Base-by-base conservation (phyloP, 2,329 filamentous ascomycete genomes). In the Tolypocladium nubicola region DNA sequence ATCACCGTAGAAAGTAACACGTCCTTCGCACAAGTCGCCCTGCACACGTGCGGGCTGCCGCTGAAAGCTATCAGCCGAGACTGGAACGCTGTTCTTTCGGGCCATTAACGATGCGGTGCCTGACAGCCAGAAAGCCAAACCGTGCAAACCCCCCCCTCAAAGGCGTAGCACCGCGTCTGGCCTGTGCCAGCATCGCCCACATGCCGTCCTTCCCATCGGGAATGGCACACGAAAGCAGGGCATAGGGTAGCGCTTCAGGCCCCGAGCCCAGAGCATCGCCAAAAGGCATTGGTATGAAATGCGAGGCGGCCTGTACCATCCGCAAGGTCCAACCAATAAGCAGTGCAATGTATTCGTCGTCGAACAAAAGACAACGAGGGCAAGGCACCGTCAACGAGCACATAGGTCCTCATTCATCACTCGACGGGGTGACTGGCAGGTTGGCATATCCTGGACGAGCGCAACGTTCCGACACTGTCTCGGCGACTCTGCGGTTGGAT, bases 401-500 rank as follows among this genome's bases (percentile, higher is more conserved):
- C 45, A 47, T 30, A 14, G 23, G 23, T 41, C 8, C 40, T 41
- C 40, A 30, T 23, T 21, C 43, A 30, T 47, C 26, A 26, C 23
- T 47, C 14, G 52, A 53, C 35, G 11, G 10, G 19, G 43, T 47
- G 23, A 14, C 23, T 47, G 43, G 14, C 23, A 19, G 16, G 26
- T 16, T 10, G 23, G 1, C 26, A 7, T 11, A 10, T 11, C 19
- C 26, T 11, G n/a, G 41, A 16, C 13, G 30, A 39, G 49, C 43
- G 37, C 50, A 37, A 49, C 50, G 60, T 52, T 56, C 54, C 52
- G 54, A 57, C 57, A 53, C 52, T 63, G 61, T 63, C 61, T 61
- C 61, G 60, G 60, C 56, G 60, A 55, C 55, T 60, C 57, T 60
- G 55, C 52, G 57, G 56, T 26, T 55, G 43, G 47, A 50, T 16